Evolutionary conservation across 371 early-diverging fungal genomes (phyloP).

Genomic region (Rhizomucor pusillus): DNA sequence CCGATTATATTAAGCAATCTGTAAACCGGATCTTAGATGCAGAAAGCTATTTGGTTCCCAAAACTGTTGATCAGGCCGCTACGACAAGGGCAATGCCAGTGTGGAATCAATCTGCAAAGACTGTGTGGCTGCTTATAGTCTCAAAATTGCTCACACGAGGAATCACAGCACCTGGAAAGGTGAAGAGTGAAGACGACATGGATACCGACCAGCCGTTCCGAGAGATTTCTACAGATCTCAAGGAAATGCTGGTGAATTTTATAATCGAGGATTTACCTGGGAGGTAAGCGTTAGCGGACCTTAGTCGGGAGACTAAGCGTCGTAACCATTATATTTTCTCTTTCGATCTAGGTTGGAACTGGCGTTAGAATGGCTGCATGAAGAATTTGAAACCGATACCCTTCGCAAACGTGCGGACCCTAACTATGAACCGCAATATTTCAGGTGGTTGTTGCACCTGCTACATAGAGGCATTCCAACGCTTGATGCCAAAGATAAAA

Average conservation of each 20-base stretch:
- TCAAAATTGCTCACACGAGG: slow-evolving; percentile 35
- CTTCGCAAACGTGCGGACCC: slow-evolving; percentile 6
- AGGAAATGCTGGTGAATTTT: slow-evolving; percentile 34
- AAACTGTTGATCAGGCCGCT: slow-evolving; percentile 1
- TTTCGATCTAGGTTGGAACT: slow-evolving; percentile 30
- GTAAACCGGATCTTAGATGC: slow-evolving; percentile 40
- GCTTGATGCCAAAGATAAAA: slow-evolving; percentile 32
- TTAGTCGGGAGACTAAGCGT: not conserved
- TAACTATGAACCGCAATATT: slow-evolving; percentile 26
- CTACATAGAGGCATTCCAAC: slow-evolving; percentile 28
- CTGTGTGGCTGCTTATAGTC: slow-evolving; percentile 29
- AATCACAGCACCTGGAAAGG: slow-evolving; percentile 5
- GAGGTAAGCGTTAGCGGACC: slow-evolving; percentile 14
- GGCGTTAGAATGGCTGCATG: slow-evolving; percentile 44
- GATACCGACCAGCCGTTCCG: not conserved
- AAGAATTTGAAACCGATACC: slow-evolving; percentile 32
- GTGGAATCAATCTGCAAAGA: slow-evolving; percentile 15
- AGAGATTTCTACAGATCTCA: slow-evolving; percentile 6
- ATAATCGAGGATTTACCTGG: slow-evolving; percentile 27
- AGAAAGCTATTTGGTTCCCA: slow-evolving; percentile 13
- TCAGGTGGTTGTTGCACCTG: slow-evolving; percentile 32
- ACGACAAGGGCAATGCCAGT: slow-evolving; percentile 1
- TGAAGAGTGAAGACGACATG: slow-evolving; percentile 6
- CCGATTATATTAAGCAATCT: slow-evolving; percentile 30
- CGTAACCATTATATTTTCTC: not conserved